Evolutionary conservation across 495 filamentous ascomycete species (phyloP).

Genomic region (Chlorociboria aeruginascens): DNA sequence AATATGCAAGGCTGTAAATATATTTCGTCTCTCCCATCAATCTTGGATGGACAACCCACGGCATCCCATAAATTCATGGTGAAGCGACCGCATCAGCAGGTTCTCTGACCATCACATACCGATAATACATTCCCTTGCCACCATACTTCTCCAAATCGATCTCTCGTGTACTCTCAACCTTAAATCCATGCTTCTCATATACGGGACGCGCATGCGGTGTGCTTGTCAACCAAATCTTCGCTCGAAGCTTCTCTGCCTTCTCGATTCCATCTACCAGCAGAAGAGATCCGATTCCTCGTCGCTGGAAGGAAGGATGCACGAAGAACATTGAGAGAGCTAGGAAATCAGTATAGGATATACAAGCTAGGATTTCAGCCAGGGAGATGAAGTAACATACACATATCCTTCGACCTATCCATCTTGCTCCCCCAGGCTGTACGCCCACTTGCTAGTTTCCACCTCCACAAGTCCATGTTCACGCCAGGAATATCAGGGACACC

Average conservation of each 20-base stretch:
- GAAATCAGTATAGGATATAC: too few relatives aligned
- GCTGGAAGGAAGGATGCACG: slow-evolving; percentile 27
- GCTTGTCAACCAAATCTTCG: slow-evolving; percentile 25
- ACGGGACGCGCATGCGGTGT: background rate
- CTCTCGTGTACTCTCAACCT: background rate
- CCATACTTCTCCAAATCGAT: slow-evolving; percentile 8
- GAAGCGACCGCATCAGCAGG: background rate
- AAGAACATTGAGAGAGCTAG: slow-evolving; percentile 7
- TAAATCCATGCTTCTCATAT: slow-evolving; percentile 7
- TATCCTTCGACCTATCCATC: background rate
- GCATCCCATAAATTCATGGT: too few relatives aligned
- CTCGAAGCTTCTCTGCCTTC: slow-evolving; percentile 26
- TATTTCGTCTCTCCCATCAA: too few relatives aligned
- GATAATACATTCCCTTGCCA: slow-evolving; percentile 1
- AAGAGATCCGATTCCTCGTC: slow-evolving; percentile 25
- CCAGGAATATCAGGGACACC: slow-evolving; percentile 1
- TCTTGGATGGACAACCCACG: too few relatives aligned
- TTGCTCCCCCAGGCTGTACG: background rate
- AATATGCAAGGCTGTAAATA: too few relatives aligned
- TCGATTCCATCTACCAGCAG: slow-evolving; percentile 31
- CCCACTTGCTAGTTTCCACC: background rate
- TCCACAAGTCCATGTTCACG: slow-evolving; percentile 4
- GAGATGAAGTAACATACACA: background rate
- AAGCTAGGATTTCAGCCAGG: background rate
- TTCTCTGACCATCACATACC: slow-evolving; percentile 5